Evolutionary conservation across 2,329 filamentous ascomycete genomes (phyloP).

Genomic region (Aspergillus melleus): DNA sequence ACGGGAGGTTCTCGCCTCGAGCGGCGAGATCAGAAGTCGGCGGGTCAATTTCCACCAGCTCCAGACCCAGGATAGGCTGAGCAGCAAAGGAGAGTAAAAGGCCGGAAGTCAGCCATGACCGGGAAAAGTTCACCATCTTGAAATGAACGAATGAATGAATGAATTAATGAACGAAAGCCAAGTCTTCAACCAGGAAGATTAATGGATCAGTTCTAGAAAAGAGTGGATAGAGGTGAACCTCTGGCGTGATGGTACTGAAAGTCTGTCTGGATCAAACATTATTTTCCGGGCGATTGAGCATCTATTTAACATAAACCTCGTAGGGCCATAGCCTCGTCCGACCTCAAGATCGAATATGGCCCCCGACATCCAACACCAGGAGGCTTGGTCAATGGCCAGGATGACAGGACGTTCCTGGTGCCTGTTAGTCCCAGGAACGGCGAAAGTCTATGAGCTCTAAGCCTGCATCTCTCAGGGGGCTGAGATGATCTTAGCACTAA

Average conservation of each 20-base stretch:
- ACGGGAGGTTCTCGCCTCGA: constrained; percentile 4
- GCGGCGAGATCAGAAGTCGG: not conserved
- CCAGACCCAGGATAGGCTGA: constrained; percentile 15
- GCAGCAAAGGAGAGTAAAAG: constrained; percentile 13
- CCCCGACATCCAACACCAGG: not conserved
- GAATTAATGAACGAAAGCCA: not conserved
- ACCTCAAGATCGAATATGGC: not conserved
- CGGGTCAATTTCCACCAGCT: constrained; percentile 15
- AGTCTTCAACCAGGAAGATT: not conserved
- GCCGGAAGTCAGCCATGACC: constrained; percentile 15
- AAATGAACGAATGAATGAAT: not conserved
- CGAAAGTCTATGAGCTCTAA: not conserved
- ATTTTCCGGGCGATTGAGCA: not conserved
- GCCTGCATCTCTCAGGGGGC: not conserved
- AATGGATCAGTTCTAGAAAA: not conserved
- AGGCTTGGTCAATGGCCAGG: not conserved
- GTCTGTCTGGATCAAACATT: not conserved
- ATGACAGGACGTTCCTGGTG: not conserved
- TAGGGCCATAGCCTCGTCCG: not conserved
- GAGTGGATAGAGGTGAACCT: not conserved
- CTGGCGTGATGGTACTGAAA: not conserved
- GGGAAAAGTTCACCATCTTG: constrained; percentile 18
- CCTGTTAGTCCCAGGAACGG: not conserved
- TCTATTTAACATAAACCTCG: not conserved
- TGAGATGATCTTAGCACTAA: not conserved